Conservation (phyloP, 2,329 filamentous ascomycete species). For the Elsinoe ampelina region DNA sequence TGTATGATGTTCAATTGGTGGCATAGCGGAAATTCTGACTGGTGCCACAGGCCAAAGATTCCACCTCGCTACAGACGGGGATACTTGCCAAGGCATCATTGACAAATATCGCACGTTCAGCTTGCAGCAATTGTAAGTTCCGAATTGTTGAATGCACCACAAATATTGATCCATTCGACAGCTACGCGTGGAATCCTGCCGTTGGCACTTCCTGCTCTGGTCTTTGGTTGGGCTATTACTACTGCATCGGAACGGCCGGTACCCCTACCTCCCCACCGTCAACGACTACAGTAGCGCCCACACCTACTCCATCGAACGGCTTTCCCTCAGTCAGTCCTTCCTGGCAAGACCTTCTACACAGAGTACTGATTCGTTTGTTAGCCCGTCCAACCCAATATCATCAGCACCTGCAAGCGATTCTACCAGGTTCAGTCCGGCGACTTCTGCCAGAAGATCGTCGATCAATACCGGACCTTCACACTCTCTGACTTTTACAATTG, state of each 20-base stretch:
- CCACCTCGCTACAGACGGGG: background rate
- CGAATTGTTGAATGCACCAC: too few relatives aligned
- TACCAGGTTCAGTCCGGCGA: slow-evolving; percentile 20
- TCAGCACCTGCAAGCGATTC: slow-evolving; percentile 23
- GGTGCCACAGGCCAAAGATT: background rate
- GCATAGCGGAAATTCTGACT: too few relatives aligned
- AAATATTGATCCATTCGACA: background rate
- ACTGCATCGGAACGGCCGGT: background rate
- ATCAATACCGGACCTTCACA: slow-evolving; percentile 11
- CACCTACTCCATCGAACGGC: background rate
- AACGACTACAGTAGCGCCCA: background rate
- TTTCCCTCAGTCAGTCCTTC: background rate
- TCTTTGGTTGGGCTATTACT: background rate
- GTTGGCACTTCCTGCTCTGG: background rate
- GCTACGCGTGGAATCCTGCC: slow-evolving; percentile 4
- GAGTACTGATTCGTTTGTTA: background rate
- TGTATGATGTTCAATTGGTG: too few relatives aligned
- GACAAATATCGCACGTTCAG: background rate
- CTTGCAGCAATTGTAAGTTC: background rate
- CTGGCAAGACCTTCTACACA: background rate
- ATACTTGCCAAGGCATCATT: background rate
- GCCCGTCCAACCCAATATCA: slow-evolving; percentile 24
- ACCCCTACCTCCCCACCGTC: background rate
- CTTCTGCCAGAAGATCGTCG: slow-evolving; percentile 23
- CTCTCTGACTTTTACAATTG: slow-evolving; percentile 22